Conservation (phyloP, 176 grass and related monocot genomes). For the Oryza rufipogon region DNA sequence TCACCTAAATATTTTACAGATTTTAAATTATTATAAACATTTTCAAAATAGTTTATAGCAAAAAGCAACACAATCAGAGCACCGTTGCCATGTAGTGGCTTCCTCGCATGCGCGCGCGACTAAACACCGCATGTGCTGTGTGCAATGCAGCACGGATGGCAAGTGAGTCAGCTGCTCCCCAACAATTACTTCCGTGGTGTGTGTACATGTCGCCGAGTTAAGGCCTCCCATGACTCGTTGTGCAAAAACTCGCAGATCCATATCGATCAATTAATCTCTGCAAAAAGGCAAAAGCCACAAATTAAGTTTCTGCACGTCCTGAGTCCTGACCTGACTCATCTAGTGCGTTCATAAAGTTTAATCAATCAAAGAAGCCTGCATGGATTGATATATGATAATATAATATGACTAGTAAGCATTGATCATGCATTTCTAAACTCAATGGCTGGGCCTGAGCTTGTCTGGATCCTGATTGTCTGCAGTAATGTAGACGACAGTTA, state of each 20-base stretch:
- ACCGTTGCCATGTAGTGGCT: background rate
- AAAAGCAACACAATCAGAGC: too few relatives aligned
- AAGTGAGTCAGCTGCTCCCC: background rate
- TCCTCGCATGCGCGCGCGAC: background rate
- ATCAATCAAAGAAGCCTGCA: background rate
- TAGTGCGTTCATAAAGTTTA: background rate
- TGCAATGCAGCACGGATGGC: background rate
- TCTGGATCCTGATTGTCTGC: too few relatives aligned
- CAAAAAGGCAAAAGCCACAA: background rate
- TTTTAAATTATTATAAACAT: too few relatives aligned
- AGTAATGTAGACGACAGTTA: too few relatives aligned
- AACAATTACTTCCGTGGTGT: background rate
- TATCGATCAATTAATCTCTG: background rate
- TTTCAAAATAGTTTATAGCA: too few relatives aligned
- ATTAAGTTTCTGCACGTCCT: background rate
- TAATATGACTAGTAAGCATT: too few relatives aligned
- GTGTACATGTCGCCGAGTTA: background rate
- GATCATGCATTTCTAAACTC: background rate
- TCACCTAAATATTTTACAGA: too few relatives aligned
- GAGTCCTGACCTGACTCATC: background rate
- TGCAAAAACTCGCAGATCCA: background rate
- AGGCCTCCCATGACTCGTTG: background rate
- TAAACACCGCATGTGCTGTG: conserved; percentile 15
- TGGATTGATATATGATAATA: background rate
- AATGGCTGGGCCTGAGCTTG: too few relatives aligned